phyloP scores from a whole-genome alignment of 2,329 filamentous ascomycete genomes.

The Endoconidiophora laricicola region DNA sequence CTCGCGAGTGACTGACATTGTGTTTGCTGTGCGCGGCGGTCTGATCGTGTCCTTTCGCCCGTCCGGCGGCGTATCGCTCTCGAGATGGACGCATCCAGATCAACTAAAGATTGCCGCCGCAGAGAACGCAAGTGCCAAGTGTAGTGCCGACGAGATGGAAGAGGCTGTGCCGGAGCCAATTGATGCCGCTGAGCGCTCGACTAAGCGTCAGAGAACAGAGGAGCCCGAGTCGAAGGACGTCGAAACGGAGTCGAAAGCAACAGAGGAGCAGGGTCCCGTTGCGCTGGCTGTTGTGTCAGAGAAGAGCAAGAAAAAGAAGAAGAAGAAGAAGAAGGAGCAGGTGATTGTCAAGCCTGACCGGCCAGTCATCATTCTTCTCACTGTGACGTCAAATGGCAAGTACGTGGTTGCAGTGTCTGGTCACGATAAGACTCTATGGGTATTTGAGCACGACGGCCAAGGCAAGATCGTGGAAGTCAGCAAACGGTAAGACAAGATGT shows the following conservation, averaged over 20 bases:
- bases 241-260: slow-evolving; percentile 26
- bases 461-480: slow-evolving; percentile 51
- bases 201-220: slow-evolving; percentile 13
- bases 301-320: slow-evolving; percentile 16
- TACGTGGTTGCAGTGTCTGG: slow-evolving; percentile 64
- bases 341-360: slow-evolving; percentile 28
- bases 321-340: slow-evolving; percentile 18
- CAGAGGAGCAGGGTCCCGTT: slow-evolving; percentile 20
- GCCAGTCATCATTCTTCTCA: slow-evolving; percentile 53
- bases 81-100: slow-evolving; percentile 41
- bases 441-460: slow-evolving; percentile 51
- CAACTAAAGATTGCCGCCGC: slow-evolving; percentile 19
- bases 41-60: slow-evolving; percentile 52
- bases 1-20: slow-evolving; percentile 33
- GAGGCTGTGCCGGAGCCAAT: slow-evolving; percentile 15
- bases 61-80: slow-evolving; percentile 38
- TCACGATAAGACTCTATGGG: slow-evolving; percentile 83
- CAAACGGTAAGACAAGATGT: slow-evolving; percentile 39
- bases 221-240: slow-evolving; percentile 7
- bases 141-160: slow-evolving; percentile 17
- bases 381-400: slow-evolving; percentile 43
- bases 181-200: slow-evolving; percentile 4
- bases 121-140: slow-evolving; percentile 14
- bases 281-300: slow-evolving; percentile 14
- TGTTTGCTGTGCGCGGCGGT: slow-evolving; percentile 61